Percentiles rank a stretch among this genome's conserved stretches.
Evolutionary conservation across 1,284 basidiomycete species (phyloP).

Genomic region (Trametes sp.): DNA sequence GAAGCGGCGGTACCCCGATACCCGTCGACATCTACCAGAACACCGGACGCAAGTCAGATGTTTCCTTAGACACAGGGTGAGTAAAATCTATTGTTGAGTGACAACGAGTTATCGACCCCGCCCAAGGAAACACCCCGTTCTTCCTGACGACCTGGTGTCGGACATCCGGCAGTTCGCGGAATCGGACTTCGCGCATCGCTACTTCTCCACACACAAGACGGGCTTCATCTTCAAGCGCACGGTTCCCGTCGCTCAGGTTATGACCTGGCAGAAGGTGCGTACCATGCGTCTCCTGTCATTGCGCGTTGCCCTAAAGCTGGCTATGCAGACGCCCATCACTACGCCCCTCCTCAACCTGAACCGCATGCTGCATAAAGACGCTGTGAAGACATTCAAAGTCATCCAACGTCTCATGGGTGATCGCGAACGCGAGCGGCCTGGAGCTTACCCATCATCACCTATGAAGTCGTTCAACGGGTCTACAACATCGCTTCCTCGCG

Average conservation of each 20-base stretch:
- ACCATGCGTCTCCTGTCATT: background rate
- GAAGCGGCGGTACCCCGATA: conserved; percentile 71
- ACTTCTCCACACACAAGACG: conserved; percentile 88
- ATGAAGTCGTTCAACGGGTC: conserved; percentile 58
- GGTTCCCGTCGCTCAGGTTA: conserved; percentile 83
- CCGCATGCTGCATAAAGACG: conserved; percentile 73
- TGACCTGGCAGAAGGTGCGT: conserved; percentile 87
- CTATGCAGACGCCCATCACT: conserved; percentile 62
- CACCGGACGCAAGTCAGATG: conserved; percentile 43
- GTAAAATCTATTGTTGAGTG: conserved; percentile 31
- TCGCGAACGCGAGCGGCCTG: conserved; percentile 71
- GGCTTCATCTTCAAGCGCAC: conserved; percentile 84
- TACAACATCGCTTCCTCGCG: conserved; percentile 56
- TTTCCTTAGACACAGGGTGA: conserved; percentile 71
- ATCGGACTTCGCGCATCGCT: conserved; percentile 83
- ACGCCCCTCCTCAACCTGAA: conserved; percentile 75
- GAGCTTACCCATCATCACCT: conserved; percentile 43
- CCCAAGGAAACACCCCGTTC: conserved; percentile 66
- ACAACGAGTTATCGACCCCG: conserved; percentile 4
- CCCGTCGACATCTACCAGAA: conserved; percentile 50
- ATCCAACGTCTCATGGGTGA: conserved; percentile 94
- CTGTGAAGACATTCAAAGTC: conserved; percentile 85
- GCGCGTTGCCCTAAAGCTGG: conserved; percentile 8
- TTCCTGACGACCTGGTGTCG: conserved; percentile 79
- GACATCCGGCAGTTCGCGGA: conserved; percentile 88